Evolutionary conservation across 768 basidiomycete species (phyloP).

Genomic region (Cystoderma amianthinum): DNA sequence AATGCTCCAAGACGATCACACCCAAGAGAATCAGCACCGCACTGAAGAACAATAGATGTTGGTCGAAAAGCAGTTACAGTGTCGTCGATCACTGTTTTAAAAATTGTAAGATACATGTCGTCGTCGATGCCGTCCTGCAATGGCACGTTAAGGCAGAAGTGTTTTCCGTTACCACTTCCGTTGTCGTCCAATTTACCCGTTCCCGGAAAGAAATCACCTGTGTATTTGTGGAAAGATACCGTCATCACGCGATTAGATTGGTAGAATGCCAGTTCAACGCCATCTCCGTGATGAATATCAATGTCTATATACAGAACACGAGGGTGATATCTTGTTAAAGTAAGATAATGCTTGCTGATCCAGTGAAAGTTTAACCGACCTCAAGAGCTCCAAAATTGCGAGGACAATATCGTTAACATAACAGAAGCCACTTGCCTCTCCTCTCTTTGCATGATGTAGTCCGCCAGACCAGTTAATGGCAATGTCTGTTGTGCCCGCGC

Average conservation of each 20-base stretch:
- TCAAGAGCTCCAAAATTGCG: slow-evolving; percentile 85
- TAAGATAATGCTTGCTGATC: background rate
- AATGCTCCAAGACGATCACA: slow-evolving; percentile 95
- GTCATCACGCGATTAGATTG: slow-evolving; percentile 98
- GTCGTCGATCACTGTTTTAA: slow-evolving; percentile 95
- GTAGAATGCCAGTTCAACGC: slow-evolving; percentile 97
- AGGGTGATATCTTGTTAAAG: slow-evolving; percentile 65
- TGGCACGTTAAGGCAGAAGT: slow-evolving; percentile 94
- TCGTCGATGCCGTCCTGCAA: slow-evolving; percentile 96
- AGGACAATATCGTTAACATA: slow-evolving; percentile 97
- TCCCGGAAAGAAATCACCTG: slow-evolving; percentile 96
- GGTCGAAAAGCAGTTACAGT: slow-evolving; percentile 87
- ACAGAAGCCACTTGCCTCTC: slow-evolving; percentile 97
- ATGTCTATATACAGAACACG: slow-evolving; percentile 98
- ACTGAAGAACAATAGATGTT: slow-evolving; percentile 88
- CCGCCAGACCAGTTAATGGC: slow-evolving; percentile 99
- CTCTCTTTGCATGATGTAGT: slow-evolving; percentile 95
- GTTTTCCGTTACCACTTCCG: slow-evolving; percentile 80
- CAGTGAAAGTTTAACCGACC: slow-evolving; percentile 34
- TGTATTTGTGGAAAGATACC: slow-evolving; percentile 98
- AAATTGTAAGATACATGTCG: slow-evolving; percentile 91
- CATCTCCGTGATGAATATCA: slow-evolving; percentile 98
- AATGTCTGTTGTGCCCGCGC: slow-evolving; percentile 84
- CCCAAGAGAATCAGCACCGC: slow-evolving; percentile 94
- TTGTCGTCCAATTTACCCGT: slow-evolving; percentile 96